These are phyloP conservation scores for Parachlorella kessleri DNA, from an alignment of 139 green algal genomes.

Conservation along the genomic window DNA sequence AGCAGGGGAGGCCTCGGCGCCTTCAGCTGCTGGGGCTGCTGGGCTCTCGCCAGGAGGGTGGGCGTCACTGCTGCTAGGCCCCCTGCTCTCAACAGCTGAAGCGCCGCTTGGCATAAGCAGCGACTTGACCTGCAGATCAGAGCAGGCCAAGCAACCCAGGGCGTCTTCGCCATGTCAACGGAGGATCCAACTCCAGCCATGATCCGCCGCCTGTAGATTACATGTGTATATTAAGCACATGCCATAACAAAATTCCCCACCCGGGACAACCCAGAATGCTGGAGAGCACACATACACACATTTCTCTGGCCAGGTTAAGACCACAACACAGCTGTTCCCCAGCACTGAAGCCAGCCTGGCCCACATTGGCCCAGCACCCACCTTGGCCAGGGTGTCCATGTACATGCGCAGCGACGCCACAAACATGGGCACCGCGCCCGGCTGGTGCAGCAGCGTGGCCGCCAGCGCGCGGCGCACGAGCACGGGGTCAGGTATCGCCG, in stretches of 20 bases:
- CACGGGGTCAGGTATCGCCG: constrained; percentile 19
- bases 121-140: constrained; percentile 19
- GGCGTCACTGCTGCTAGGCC: too few relatives aligned
- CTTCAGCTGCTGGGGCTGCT: too few relatives aligned
- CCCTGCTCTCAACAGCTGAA: too few relatives aligned
- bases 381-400: constrained; percentile 47
- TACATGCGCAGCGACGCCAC: constrained; percentile 54
- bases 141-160: too few relatives aligned
- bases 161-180: too few relatives aligned
- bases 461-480: constrained; percentile 43
- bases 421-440: constrained; percentile 48
- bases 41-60: too few relatives aligned
- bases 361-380: background rate
- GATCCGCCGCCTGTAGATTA: too few relatives aligned
- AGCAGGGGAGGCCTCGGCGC: too few relatives aligned
- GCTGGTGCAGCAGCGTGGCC: constrained; percentile 53
- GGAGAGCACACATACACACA: background rate
- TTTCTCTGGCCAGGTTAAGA: background rate
- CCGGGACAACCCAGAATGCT: background rate
- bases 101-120: constrained; percentile 46
- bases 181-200: too few relatives aligned
- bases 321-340: too few relatives aligned
- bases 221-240: too few relatives aligned
- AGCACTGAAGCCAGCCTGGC: too few relatives aligned
- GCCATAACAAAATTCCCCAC: background rate